phyloP scores from a whole-genome alignment of 2,329 filamentous ascomycete species.

The Ophiostoma himal-ulmi region DNA sequence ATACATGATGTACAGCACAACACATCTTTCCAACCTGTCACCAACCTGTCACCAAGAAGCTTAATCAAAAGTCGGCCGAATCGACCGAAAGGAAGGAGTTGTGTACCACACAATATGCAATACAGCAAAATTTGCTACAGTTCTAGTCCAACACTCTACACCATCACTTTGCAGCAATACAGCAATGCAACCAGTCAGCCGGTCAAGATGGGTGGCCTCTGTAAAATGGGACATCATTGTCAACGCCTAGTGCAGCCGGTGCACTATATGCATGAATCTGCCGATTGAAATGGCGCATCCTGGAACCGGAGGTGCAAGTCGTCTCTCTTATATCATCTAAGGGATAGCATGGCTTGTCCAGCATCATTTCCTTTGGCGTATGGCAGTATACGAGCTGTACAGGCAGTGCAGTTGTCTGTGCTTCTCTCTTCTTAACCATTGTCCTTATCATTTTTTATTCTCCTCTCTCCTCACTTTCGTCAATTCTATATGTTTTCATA shows the following conservation, averaged over 20 bases:
- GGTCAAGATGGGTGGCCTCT: background rate
- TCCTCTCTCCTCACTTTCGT: conserved; percentile 2
- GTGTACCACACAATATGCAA: background rate
- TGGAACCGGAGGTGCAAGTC: conserved; percentile 5
- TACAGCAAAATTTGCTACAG: background rate
- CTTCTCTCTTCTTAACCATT: background rate
- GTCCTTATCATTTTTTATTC: background rate
- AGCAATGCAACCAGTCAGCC: background rate
- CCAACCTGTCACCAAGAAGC: background rate
- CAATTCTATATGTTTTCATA: background rate
- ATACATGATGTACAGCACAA: background rate
- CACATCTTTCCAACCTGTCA: too few species aligned
- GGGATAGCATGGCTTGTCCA: background rate
- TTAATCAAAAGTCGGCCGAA: background rate
- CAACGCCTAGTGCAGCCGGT: background rate
- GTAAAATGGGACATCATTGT: background rate
- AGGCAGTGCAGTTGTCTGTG: background rate
- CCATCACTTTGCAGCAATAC: background rate
- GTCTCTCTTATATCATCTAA: background rate
- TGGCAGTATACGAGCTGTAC: background rate
- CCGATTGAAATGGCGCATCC: background rate
- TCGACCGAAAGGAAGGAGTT: background rate
- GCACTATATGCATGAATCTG: background rate
- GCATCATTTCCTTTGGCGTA: background rate
- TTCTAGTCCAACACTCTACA: background rate